Evolutionary conservation across 75 land plant genomes (phyloP), one percentile per base, ranked within the genome.

Genomic region (Cupressus sempervirens): DNA sequence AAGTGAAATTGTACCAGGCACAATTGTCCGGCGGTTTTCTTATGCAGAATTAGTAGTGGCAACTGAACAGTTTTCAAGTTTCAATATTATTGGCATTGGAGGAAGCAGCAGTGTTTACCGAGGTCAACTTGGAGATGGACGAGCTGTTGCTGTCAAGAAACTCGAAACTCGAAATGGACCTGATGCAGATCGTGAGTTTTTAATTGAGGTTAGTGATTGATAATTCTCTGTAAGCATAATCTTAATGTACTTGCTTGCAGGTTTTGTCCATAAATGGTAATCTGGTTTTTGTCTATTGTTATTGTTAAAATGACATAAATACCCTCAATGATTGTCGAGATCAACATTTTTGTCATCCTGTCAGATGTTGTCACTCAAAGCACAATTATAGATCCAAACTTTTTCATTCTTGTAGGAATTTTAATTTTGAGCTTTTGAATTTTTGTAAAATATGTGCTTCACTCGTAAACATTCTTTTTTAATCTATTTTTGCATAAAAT

Each of bases 101-200:
- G 96, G 93, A 62, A 93, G 92, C 82, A 93, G 98, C 86, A 88
- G 84, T 88, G 98, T 96, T 4, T 96, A 94, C 84, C 87, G 81
- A 72, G 96, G 98, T 50, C 82, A 91, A 46, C 90, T 94, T 3
- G 88, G 77, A 65, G 90, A 94, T 89, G 94, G 94, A 34, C 92
- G 85, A 87, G 83, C 68, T 72, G 92, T 94, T 85, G 96, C 96
- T 34, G 83, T 94, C 13, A 94, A 94, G 89, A 86, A 91, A 74
- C 86, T 94, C 1, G 91, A 89, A 56, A 67, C 58, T 23, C 86
- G 80, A 29, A 86, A 86, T 41, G 90, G 92, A 34, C 84, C 88
- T 23, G 90, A 89, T 84, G 89, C 87, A 26, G 94, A 94, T 48
- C 86, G 68, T 83, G 87, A 86, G 20, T 93, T 94, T 81, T 72